A percentile compares a stretch with the other conserved stretches of the same genome.
Evolutionary conservation across 2,329 filamentous ascomycete genomes (phyloP).

Genomic region (Colletotrichum noveboracense): DNA sequence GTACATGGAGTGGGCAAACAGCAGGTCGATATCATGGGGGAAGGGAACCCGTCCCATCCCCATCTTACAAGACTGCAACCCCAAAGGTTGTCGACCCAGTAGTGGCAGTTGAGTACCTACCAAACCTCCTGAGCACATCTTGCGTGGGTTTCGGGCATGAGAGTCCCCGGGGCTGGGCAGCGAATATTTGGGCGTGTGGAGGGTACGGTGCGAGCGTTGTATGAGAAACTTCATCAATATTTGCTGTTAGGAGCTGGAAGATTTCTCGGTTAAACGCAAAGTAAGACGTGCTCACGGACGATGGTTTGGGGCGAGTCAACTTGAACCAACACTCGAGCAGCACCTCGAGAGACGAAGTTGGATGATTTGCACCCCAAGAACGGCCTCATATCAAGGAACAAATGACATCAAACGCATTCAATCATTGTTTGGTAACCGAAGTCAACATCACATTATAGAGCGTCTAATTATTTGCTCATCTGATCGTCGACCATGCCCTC

Average conservation of each 20-base stretch:
- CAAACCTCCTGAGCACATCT: not conserved
- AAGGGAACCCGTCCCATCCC: too few relatives aligned
- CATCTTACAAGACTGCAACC: too few relatives aligned
- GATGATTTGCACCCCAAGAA: not conserved
- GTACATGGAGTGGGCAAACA: not conserved
- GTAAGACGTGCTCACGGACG: not conserved
- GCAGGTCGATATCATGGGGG: not conserved
- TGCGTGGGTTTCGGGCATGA: not conserved
- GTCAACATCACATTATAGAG: constrained; percentile 26
- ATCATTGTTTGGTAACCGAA: not conserved
- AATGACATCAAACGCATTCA: not conserved
- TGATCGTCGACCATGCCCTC: constrained; percentile 23
- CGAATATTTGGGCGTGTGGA: not conserved
- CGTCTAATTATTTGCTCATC: constrained; percentile 25
- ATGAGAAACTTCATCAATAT: not conserved
- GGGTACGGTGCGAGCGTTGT: not conserved
- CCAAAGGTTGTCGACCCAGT: not conserved
- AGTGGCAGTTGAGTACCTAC: not conserved
- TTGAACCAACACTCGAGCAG: not conserved
- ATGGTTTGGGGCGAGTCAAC: not conserved
- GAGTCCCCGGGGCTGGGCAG: not conserved
- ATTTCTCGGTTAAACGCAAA: not conserved
- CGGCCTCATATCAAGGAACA: not conserved
- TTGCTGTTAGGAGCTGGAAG: fast-evolving
- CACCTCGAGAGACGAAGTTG: not conserved